Base-by-base conservation (phyloP, 2,329 filamentous ascomycete genomes). In the Pseudocercospora fuligena region DNA sequence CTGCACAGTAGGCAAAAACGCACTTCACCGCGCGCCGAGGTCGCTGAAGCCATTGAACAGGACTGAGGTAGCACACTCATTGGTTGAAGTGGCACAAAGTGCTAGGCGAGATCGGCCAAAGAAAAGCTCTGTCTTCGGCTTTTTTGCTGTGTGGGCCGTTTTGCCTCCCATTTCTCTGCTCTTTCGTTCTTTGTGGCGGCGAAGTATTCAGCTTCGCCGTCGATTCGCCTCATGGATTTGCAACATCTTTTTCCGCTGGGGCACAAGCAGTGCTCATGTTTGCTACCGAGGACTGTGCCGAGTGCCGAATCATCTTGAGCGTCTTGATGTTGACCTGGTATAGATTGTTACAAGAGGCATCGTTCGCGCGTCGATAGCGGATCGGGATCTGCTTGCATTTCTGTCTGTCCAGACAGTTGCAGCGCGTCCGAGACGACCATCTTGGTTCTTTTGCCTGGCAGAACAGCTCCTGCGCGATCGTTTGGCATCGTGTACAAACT, bases 31-130 rank as follows among this genome's bases (percentile, higher is more conserved):
- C 53, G 27, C 51, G 59, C 64, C 64, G 64, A 66, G n/a, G 47
- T 66, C 64, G 64, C 60, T 63, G 60, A 63, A 59, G 60, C 60
- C 31, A 49, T 59, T 58, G 60, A 40, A 33, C 56, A 29, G n/a
- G 43, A 47, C 51, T 58, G 23, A 66, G n/a, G 21, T 33, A 14
- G 51, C 27, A 25, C 27, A 27, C 21, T 54, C 31, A 63, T 66
- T 66, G 64, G 64, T 33, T 66, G 31, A 21, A 21, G 53, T 33
- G 59, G 23, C 12, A 29, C 25, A n/a, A 27, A 47, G n/a, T 31
- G 36, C 40, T 60, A 25, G 54, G 64, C 64, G 64, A 66, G 27
- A 16, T 63, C 64, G 59, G 64, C 51, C 40, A 43, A 33, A 33
- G 46, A 56, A 61, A 53, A 23, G 54, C 27, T 23, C 27, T 49